Evolutionary conservation across 2,329 filamentous ascomycete species (phyloP), one percentile per base, ranked within the genome.

Genomic region (Scedosporium aurantiacum): DNA sequence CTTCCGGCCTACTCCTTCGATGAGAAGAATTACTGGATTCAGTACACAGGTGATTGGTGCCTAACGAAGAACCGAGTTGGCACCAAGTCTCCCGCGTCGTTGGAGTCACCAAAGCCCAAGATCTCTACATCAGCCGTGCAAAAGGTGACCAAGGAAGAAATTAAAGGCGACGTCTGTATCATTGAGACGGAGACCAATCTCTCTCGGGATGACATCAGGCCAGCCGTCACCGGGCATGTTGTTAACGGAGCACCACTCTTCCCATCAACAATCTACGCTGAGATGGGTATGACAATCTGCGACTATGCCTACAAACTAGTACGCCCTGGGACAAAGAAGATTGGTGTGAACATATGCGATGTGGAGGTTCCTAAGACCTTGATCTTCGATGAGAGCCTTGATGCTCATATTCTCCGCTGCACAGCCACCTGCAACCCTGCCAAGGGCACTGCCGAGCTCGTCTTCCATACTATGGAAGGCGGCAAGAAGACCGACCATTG

Each of bases 1-100:
- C 74, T 91, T 0, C 89, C 89, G 0, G 80, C 81, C 1, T 92
- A 91, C 70, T 79, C 79, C 0, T 92, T 88, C 74, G 85, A 91
- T 67, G 77, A 84, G 67, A 89, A 90, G 77, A 87, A 83, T 65
- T 90, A 91, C 70, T 85, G 82, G 82, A 76, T 84, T 50, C 77
- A 79, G 67, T 85, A 84, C 68, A 72, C 79, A 64, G 86, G 89
- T 64, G 85, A 91, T 71, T 91, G 87, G 84, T 82, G 80, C 23
- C 76, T 91, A 43, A 84, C 80, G 63, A 91, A 91, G 77, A 85
- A 87, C 66, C 82, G 88, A 65, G 79, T 76, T 45, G 75, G 73
- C 14, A 68, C 74, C 21, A 66, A 72, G 7, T 69, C 77, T 12
- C 72, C 63, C 50, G 63, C 62, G 69, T 41, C 65, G 16, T 65